Conservation (phyloP, 805 yeast genomes). For the Dipodascus geniculatus region DNA sequence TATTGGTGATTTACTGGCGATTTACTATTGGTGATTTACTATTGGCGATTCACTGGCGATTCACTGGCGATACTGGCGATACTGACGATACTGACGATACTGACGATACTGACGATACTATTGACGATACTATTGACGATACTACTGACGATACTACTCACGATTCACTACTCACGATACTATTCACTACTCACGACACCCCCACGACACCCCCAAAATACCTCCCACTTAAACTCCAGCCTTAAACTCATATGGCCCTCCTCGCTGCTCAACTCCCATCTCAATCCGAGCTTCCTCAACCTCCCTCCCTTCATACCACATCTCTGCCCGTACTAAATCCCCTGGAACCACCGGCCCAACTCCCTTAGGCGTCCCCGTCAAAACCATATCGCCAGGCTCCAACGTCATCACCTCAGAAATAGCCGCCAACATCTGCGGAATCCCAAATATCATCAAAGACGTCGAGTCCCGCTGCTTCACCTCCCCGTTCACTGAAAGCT, state of each 20-base stretch:
- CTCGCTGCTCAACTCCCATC: constrained; percentile 41
- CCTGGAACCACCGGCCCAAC: constrained; percentile 65
- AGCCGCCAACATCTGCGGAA: constrained; percentile 65
- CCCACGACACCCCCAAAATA: too few species aligned
- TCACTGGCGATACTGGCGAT: too few species aligned
- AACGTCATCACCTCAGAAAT: constrained; percentile 84
- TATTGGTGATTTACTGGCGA: too few species aligned
- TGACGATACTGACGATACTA: too few species aligned
- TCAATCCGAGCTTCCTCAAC: constrained; percentile 40
- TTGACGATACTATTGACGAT: too few species aligned
- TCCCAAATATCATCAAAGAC: constrained; percentile 75
- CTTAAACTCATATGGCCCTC: constrained; percentile 48
- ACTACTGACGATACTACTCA: too few species aligned
- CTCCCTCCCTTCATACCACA: constrained; percentile 43
- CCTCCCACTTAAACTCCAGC: too few species aligned
- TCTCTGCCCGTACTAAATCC: constrained; percentile 56
- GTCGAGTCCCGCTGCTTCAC: constrained; percentile 62
- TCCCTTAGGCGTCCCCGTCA: constrained; percentile 48
- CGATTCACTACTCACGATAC: too few species aligned
- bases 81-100: too few species aligned
- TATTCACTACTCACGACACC: too few species aligned
- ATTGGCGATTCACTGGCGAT: too few species aligned
- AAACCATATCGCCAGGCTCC: constrained; percentile 41
- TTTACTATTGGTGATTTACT: too few species aligned
- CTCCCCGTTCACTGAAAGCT: constrained; percentile 59